phyloP scores from a whole-genome alignment of 192 early-diverging fungal species.

The Phycomyces nitens region DNA sequence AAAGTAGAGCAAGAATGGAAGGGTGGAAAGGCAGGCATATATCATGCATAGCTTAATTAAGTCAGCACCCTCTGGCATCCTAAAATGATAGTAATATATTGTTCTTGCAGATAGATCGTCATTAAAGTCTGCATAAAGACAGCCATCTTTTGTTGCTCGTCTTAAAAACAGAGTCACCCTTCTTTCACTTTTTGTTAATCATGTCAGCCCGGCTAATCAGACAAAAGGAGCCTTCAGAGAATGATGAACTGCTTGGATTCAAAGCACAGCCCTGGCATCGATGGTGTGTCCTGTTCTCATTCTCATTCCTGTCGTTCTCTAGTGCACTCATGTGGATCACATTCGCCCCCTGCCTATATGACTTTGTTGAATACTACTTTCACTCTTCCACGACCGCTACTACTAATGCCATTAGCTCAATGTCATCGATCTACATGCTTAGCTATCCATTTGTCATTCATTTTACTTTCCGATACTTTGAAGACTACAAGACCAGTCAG shows the following conservation, averaged over 20 bases:
- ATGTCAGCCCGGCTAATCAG: background rate
- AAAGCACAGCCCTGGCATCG: slow-evolving; percentile 7
- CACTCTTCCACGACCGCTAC: slow-evolving; percentile 12
- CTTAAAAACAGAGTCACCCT: background rate
- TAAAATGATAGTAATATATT: too few relatives aligned
- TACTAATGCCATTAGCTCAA: slow-evolving; percentile 37
- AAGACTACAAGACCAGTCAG: slow-evolving; percentile 12
- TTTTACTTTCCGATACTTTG: slow-evolving; percentile 36
- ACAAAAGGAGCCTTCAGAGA: background rate
- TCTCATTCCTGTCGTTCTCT: slow-evolving; percentile 38
- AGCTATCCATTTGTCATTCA: slow-evolving; percentile 37
- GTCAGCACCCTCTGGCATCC: too few relatives aligned
- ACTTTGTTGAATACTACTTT: slow-evolving; percentile 38
- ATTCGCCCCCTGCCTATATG: slow-evolving; percentile 43
- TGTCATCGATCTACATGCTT: slow-evolving; percentile 40
- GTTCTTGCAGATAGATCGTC: too few relatives aligned
- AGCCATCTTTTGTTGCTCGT: background rate
- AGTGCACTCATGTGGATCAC: slow-evolving; percentile 43
- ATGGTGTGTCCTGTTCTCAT: slow-evolving; percentile 36
- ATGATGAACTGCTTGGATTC: background rate
- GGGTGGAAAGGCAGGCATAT: too few relatives aligned
- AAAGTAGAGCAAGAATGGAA: too few relatives aligned
- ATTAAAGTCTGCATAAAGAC: too few relatives aligned
- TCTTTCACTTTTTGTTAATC: background rate
- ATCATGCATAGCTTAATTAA: too few relatives aligned